phyloP scores from a whole-genome alignment of 345 rosid genomes.

The Salix arbutifolia region DNA sequence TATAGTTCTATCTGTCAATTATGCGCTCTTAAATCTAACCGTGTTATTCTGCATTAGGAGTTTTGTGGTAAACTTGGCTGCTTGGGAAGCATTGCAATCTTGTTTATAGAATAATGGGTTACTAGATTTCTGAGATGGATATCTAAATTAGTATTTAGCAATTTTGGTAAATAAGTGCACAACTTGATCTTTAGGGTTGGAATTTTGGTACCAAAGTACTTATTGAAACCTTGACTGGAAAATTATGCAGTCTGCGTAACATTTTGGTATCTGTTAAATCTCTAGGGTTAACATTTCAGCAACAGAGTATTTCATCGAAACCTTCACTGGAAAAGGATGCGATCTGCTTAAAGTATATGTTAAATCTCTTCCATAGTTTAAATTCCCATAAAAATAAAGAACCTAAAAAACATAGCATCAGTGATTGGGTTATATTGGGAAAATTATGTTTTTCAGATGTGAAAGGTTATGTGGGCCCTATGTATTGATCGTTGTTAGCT shows the following conservation, averaged over 20 bases:
- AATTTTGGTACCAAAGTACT: not conserved
- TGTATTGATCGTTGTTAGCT: not conserved
- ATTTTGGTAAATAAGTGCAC: not conserved
- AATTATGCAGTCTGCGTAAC: not conserved
- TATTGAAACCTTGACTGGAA: not conserved
- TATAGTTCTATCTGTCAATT: not conserved
- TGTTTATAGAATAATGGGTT: not conserved
- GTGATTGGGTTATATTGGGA: not conserved
- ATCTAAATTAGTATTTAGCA: not conserved
- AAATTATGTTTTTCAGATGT: not conserved
- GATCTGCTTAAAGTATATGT: not conserved
- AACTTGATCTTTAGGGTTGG: not conserved
- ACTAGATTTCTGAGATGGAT: not conserved
- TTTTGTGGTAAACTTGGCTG: not conserved
- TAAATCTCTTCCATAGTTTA: not conserved
- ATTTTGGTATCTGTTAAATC: not conserved
- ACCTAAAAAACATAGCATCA: not conserved
- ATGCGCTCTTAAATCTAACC: not conserved
- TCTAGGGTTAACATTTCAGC: not conserved
- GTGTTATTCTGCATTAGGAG: not conserved
- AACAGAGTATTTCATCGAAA: not conserved
- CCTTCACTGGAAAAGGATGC: not conserved
- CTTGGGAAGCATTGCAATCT: not conserved
- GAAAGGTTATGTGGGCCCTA: not conserved
- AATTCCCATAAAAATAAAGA: not conserved